A percentile compares a stretch with the other conserved stretches of the same genome.
phyloP scores from a whole-genome alignment of 352 stramenopile species.

The Pythium plurisporium region DNA sequence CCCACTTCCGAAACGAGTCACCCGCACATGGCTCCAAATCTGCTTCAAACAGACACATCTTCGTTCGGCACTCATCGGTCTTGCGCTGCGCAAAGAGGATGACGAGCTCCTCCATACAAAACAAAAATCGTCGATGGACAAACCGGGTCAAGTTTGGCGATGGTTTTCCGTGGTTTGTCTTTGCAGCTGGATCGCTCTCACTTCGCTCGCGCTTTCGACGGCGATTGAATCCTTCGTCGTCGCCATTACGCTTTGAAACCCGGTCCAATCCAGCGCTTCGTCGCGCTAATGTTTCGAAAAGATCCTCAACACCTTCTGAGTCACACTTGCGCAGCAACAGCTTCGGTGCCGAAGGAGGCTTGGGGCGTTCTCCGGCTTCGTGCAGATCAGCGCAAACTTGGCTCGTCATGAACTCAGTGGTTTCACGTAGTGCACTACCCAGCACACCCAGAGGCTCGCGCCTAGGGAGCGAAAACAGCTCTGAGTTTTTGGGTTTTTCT shows the following conservation, averaged over 20 bases:
- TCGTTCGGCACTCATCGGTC: constrained; percentile 47
- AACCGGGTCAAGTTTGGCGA: constrained; percentile 51
- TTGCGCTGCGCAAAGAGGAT: constrained; percentile 71
- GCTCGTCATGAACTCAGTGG: constrained; percentile 63
- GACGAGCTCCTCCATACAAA: constrained; percentile 71
- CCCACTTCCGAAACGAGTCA: constrained; percentile 55
- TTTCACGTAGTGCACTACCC: constrained; percentile 33
- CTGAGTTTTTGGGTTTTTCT: background rate
- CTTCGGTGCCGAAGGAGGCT: constrained; percentile 19
- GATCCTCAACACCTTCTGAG: constrained; percentile 42
- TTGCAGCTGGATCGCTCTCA: background rate
- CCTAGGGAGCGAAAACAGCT: constrained; percentile 26
- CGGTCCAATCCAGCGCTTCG: constrained; percentile 14
- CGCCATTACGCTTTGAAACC: background rate
- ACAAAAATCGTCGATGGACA: constrained; percentile 70
- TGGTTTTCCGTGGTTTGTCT: constrained; percentile 7
- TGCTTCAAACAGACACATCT: constrained; percentile 39
- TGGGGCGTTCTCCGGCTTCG: constrained; percentile 38
- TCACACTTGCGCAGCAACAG: constrained; percentile 51
- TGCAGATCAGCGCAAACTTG: constrained; percentile 55
- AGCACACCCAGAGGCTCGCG: constrained; percentile 47
- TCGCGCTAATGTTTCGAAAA: constrained; percentile 52
- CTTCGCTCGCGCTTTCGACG: constrained; percentile 20
- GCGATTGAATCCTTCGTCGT: background rate
- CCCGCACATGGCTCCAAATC: constrained; percentile 56